A percentile compares a stretch with the other conserved stretches of the same genome.
phyloP scores from a whole-genome alignment of 495 filamentous ascomycete species.

The Aspergillus bertholletiae region DNA sequence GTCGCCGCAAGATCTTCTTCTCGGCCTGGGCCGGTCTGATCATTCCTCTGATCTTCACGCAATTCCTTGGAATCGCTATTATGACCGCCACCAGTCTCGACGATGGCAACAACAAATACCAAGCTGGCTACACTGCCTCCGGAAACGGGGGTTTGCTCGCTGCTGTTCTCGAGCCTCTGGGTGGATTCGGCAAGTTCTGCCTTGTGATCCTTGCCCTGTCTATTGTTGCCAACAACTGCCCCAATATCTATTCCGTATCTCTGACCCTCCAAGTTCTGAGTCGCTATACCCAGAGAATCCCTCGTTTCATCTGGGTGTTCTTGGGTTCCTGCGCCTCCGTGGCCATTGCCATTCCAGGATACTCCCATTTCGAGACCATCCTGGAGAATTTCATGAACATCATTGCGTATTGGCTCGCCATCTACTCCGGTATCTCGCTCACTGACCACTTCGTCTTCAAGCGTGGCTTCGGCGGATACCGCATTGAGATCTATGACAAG shows the following conservation, averaged over 20 bases:
- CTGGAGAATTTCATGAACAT: constrained; percentile 78
- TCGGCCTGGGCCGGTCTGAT: constrained; percentile 70
- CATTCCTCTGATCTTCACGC: constrained; percentile 68
- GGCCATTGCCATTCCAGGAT: constrained; percentile 75
- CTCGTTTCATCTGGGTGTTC: constrained; percentile 74
- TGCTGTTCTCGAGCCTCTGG: constrained; percentile 63
- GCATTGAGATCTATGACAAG: constrained; percentile 56
- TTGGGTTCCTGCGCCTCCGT: constrained; percentile 66
- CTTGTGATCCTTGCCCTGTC: constrained; percentile 73
- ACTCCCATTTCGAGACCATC: constrained; percentile 65
- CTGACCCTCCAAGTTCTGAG: constrained; percentile 72
- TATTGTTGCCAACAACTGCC: constrained; percentile 83
- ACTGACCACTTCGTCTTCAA: constrained; percentile 77
- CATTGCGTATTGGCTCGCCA: constrained; percentile 81
- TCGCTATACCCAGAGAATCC: constrained; percentile 61
- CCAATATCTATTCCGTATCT: constrained; percentile 83
- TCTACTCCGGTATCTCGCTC: constrained; percentile 71
- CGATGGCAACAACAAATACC: constrained; percentile 50
- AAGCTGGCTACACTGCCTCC: constrained; percentile 54
- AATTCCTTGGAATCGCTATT: constrained; percentile 76
- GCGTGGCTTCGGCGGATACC: constrained; percentile 61
- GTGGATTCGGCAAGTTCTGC: constrained; percentile 79
- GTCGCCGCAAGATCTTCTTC: constrained; percentile 59
- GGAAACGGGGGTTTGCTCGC: constrained; percentile 70
- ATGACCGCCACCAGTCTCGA: constrained; percentile 57